A percentile compares a stretch with the other conserved stretches of the same genome.
Conservation (phyloP, 106 monocot species). For the Allium cepa region DNA sequence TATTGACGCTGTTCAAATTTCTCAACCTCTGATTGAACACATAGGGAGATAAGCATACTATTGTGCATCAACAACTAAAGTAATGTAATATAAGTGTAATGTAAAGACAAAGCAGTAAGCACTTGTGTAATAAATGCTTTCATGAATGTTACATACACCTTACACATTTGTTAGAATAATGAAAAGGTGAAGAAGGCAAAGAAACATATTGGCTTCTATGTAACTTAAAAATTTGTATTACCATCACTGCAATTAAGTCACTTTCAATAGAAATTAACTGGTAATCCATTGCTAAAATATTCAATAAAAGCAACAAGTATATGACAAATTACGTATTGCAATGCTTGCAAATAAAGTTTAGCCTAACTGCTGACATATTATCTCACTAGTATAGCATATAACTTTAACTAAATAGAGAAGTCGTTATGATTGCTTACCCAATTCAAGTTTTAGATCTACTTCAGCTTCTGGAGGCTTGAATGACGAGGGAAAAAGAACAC, state of each 20-base stretch:
- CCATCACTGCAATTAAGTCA: background rate
- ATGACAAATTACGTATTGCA: background rate
- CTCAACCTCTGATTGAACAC: no score
- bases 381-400: background rate
- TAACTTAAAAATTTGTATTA: no score
- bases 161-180: no score
- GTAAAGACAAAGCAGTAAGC: no score
- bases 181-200: no score
- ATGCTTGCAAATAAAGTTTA: background rate
- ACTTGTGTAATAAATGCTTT: no score
- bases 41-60: no score
- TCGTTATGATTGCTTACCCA: slow-evolving; percentile 28
- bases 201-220: no score
- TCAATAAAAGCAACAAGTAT: background rate
- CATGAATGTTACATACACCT: no score
- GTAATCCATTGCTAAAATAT: background rate
- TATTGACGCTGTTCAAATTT: no score
- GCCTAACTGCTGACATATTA: background rate
- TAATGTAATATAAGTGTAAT: no score
- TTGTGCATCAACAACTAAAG: no score
- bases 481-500: slow-evolving; percentile 17
- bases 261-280: background rate
- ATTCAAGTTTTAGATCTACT: slow-evolving; percentile 49
- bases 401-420: background rate
- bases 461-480: slow-evolving; percentile 25